Base-by-base conservation (phyloP, 345 rosid genomes). In the Passiflora organensis region DNA sequence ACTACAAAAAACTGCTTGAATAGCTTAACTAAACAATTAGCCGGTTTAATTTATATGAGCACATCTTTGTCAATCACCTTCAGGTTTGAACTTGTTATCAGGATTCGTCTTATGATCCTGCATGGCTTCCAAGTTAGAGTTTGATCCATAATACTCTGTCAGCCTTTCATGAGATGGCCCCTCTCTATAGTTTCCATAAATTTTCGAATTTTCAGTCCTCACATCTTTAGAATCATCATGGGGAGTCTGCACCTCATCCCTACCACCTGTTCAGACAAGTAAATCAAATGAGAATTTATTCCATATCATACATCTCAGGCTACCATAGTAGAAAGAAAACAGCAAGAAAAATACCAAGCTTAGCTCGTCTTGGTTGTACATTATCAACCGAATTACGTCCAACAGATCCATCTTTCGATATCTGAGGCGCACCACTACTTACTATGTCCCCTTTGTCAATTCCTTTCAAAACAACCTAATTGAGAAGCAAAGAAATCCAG, bases 371-470 rank as follows among this genome's bases (percentile, higher is more conserved):
- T 62, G 87, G 70, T 57, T 77, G 84, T 21, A 79, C 50, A 51
- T 53, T 62, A 51, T 86, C 95, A 1, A 34, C 45, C 0, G 78
- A 36, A 71, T 68, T 83, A 63, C 78, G 57, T 21, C 86, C 93
- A 22, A 48, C 46, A 32, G 81, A 63, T 47, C 82, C 89, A 65
- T 89, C 95, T 77, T 86, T 93, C 10, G 85, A 61, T 18, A 70
- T 60, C 67, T 80, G 96, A 44, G 91, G 82, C 32, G 94, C 94
- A 51, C 91, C 87, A 38, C 96, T 89, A 56, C 91, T 81, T 49
- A 85, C 77, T 21, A 82, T 72, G 15, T 86, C 95, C 45, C 96
- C 99, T 63, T 80, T 77, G 67, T 82, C 86, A 74, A 94, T 89
- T 63, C 80, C 96, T 58, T 83, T 80, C 72, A 94, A 62, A 64